Conservation (phyloP, 345 rosid genomes). For the Passiflora organensis region DNA sequence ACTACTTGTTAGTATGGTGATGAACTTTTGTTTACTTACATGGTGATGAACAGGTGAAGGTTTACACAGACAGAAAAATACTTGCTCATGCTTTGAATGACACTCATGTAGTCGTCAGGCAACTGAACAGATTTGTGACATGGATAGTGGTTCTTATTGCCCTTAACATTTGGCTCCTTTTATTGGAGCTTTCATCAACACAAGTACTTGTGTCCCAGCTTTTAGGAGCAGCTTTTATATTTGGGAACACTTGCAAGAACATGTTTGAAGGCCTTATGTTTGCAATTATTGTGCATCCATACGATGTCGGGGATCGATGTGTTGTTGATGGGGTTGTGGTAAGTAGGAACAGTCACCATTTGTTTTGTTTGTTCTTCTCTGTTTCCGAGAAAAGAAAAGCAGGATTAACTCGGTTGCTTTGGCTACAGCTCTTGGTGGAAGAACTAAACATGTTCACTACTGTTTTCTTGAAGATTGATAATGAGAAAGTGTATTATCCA, state of each 20-base stretch:
- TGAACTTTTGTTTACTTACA: too few relatives aligned
- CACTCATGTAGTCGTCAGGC: constrained; percentile 71
- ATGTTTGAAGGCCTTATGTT: constrained; percentile 61
- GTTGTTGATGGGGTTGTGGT: constrained; percentile 67
- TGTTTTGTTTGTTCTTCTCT: too few relatives aligned
- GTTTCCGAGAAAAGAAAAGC: too few relatives aligned
- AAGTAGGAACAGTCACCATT: too few relatives aligned
- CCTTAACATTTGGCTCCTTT: constrained; percentile 47
- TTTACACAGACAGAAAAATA: constrained; percentile 50
- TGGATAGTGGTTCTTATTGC: constrained; percentile 37
- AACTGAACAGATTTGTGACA: constrained; percentile 47
- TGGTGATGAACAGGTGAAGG: constrained; percentile 40
- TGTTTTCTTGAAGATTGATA: constrained; percentile 54
- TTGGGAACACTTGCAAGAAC: constrained; percentile 66
- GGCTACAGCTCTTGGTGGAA: constrained; percentile 73
- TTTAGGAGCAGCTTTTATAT: constrained; percentile 46
- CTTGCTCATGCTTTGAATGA: constrained; percentile 63
- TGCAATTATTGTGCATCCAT: constrained; percentile 79
- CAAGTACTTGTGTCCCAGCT: constrained; percentile 51
- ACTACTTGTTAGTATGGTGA: too few relatives aligned
- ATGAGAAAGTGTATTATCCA: constrained; percentile 79
- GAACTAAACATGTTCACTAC: constrained; percentile 75
- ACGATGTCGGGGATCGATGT: constrained; percentile 82
- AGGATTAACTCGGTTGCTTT: neutral
- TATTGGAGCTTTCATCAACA: constrained; percentile 48